Percentiles rank a stretch among this genome's conserved stretches.
Conservation (phyloP, 768 basidiomycete species). For the Hemileccinum impolitum region DNA sequence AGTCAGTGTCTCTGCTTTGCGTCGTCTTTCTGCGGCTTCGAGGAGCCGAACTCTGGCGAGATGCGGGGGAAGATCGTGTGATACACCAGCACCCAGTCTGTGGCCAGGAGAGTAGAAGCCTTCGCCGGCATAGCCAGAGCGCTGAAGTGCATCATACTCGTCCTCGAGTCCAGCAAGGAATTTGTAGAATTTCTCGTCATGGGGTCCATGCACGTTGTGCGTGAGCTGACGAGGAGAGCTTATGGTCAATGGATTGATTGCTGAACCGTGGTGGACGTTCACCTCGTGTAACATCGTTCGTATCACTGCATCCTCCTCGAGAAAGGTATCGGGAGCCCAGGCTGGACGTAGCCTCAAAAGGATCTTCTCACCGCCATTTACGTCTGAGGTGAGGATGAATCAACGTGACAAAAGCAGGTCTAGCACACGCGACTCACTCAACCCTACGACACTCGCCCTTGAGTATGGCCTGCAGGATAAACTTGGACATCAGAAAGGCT, state of each 20-base stretch:
- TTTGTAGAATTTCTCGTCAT: slow-evolving; percentile 82
- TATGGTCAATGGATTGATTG: neutral
- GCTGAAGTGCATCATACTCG: slow-evolving; percentile 77
- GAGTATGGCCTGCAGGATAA: slow-evolving; percentile 2
- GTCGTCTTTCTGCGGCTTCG: slow-evolving; percentile 77
- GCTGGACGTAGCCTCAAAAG: slow-evolving; percentile 76
- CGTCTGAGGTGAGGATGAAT: slow-evolving; percentile 41
- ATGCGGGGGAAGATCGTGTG: slow-evolving; percentile 65
- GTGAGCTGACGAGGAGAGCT: slow-evolving; percentile 57
- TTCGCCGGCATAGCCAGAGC: slow-evolving; percentile 85
- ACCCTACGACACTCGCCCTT: slow-evolving; percentile 22
- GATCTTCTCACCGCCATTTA: slow-evolving; percentile 81
- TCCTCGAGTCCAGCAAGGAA: slow-evolving; percentile 71
- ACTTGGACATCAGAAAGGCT: neutral
- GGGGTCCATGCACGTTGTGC: slow-evolving; percentile 86
- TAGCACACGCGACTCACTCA: slow-evolving; percentile 32
- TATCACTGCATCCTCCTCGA: slow-evolving; percentile 71
- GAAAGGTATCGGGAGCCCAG: slow-evolving; percentile 64
- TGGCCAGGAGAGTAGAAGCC: slow-evolving; percentile 82
- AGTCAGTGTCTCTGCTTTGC: slow-evolving; percentile 41
- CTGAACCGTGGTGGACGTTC: slow-evolving; percentile 3
- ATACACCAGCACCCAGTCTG: slow-evolving; percentile 61
- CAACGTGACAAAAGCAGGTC: neutral
- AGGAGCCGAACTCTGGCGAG: slow-evolving; percentile 65
- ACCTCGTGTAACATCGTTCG: slow-evolving; percentile 92